Conservation (phyloP, 345 rosid genomes). For the Erysimum cheiranthoides region DNA sequence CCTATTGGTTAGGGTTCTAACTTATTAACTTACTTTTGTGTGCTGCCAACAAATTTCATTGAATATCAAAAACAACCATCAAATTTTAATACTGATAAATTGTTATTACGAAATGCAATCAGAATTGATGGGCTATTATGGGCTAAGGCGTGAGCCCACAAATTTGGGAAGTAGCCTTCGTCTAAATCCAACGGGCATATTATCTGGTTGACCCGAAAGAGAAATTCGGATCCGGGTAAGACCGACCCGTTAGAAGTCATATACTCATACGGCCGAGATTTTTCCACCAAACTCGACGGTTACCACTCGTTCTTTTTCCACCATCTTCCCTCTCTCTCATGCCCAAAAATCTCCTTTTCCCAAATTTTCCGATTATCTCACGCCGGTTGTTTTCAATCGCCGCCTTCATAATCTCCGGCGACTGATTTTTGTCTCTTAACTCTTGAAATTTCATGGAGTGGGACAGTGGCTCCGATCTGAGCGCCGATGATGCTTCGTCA, state of each 20-base stretch:
- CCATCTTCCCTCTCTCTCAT: conserved; percentile 18
- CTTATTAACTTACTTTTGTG: no score
- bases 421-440: background rate
- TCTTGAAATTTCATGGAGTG: conserved; percentile 71
- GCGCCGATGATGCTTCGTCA: conserved; percentile 55
- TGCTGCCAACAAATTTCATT: no score
- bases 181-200: background rate
- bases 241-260: conserved; percentile 24
- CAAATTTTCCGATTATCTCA: conserved; percentile 8
- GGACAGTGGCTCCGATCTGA: conserved; percentile 96
- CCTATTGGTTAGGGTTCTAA: background rate
- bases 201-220: background rate
- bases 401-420: conserved; percentile 25
- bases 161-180: background rate
- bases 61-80: no score
- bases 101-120: background rate
- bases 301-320: conserved; percentile 53
- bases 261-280: conserved; percentile 43
- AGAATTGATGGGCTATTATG: background rate
- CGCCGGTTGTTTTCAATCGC: conserved; percentile 27
- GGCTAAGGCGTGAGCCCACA: conserved; percentile 8
- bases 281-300: conserved; percentile 47
- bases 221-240: conserved; percentile 15
- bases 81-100: no score
- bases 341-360: background rate